Percentiles rank a stretch among this genome's conserved stretches.
Conservation (phyloP, 805 yeast genomes). For the Brettanomyces nanus region DNA sequence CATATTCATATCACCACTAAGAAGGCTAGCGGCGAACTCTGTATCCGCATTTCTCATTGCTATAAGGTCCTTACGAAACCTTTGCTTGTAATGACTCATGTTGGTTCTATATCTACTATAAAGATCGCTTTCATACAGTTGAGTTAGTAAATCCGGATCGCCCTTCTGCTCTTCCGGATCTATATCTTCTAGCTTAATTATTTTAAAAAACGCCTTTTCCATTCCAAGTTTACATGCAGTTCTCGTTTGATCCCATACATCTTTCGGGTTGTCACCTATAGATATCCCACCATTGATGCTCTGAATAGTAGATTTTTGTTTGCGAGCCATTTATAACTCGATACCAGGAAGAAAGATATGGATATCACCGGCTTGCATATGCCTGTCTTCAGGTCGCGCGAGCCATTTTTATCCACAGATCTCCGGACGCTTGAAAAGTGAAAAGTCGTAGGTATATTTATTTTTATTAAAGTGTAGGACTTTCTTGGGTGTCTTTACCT, state of each 20-base stretch:
- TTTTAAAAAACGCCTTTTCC: slow-evolving; percentile 10
- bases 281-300: slow-evolving; percentile 4
- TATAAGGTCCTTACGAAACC: slow-evolving; percentile 25
- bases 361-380: background rate
- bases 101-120: slow-evolving; percentile 11
- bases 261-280: slow-evolving; percentile 19
- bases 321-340: slow-evolving; percentile 4
- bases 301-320: background rate
- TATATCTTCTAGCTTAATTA: slow-evolving; percentile 2
- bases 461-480: too few species aligned
- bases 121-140: slow-evolving; percentile 19
- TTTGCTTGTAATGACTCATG: slow-evolving; percentile 16
- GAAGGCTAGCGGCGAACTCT: slow-evolving; percentile 15
- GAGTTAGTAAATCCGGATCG: slow-evolving; percentile 8
- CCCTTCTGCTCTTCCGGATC: background rate
- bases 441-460: too few species aligned
- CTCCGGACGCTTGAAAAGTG: background rate
- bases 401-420: background rate
- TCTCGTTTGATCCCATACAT: slow-evolving; percentile 20
- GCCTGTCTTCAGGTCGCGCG: background rate
- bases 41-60: slow-evolving; percentile 23
- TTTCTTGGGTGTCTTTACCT: too few species aligned
- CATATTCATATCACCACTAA: slow-evolving; percentile 12
- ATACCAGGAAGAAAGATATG: background rate
- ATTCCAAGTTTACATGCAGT: slow-evolving; percentile 18